phyloP scores from a whole-genome alignment of 257 asterid genomes.

The Primulina eburnea region DNA sequence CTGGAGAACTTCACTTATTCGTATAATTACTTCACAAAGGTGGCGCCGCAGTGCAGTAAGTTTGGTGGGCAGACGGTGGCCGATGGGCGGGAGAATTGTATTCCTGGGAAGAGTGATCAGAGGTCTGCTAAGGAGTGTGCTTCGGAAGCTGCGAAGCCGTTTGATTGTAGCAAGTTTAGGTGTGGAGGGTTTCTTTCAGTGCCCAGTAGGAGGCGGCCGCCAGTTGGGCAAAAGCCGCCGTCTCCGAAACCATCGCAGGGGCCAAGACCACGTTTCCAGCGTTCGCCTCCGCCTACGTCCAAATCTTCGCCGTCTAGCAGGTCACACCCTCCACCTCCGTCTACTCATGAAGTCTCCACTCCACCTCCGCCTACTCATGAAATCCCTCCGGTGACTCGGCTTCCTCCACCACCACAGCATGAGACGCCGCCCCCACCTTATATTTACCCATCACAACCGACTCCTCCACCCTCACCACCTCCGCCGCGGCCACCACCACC shows the following conservation, averaged over 20 bases:
- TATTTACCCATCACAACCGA: conserved; percentile 35
- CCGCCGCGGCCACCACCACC: conserved; percentile 33
- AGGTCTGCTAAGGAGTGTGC: conserved; percentile 64
- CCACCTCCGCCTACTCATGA: conserved; percentile 37
- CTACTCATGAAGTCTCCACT: conserved; percentile 22
- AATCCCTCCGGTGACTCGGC: conserved; percentile 33
- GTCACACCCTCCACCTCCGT: conserved; percentile 48
- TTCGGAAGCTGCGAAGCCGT: conserved; percentile 66
- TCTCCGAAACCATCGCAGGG: conserved; percentile 7
- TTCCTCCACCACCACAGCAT: conserved; percentile 20
- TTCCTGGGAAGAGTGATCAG: conserved; percentile 60
- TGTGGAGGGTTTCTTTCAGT: conserved; percentile 30
- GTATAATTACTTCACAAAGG: conserved; percentile 43
- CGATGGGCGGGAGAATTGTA: conserved; percentile 67
- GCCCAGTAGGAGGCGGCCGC: conserved; percentile 8
- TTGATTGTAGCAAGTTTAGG: conserved; percentile 62
- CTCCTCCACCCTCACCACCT: conserved; percentile 29
- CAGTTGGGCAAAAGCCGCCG: conserved; percentile 23
- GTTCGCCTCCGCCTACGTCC: conserved; percentile 56
- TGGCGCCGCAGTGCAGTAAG: conserved; percentile 45
- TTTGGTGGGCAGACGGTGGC: conserved; percentile 30
- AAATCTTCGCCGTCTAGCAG: conserved; percentile 13
- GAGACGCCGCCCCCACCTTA: conserved; percentile 31
- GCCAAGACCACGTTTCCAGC: background rate
- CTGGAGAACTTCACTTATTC: conserved; percentile 49